These are phyloP conservation scores for Nissolia schottii DNA, from an alignment of 306 rosid genomes.

Conservation along the genomic window DNA sequence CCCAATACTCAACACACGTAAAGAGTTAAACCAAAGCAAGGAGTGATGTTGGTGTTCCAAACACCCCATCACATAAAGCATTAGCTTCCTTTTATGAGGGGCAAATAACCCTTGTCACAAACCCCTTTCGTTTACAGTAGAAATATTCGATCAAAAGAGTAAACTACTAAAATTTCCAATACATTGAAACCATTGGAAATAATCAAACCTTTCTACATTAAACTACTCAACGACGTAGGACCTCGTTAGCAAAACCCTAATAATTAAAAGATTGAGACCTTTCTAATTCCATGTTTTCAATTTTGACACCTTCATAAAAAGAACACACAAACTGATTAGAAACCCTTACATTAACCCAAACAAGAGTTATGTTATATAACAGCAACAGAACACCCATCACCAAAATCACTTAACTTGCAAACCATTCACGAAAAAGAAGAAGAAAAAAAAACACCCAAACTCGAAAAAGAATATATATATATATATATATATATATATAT, in stretches of 20 bases:
- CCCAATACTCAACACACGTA: neutral
- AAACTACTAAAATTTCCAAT: too few species aligned
- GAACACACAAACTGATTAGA: neutral
- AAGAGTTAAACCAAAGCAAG: neutral
- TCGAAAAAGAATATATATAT: too few species aligned
- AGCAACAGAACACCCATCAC: neutral
- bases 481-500: too few species aligned
- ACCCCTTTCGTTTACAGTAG: neutral
- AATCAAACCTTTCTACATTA: too few species aligned
- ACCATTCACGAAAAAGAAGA: neutral
- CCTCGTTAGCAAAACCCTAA: too few species aligned
- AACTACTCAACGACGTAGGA: too few species aligned
- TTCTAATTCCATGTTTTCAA: neutral
- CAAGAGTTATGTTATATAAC: neutral
- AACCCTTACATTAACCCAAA: neutral
- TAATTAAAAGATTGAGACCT: neutral
- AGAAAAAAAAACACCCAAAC: too few species aligned
- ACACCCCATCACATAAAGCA: neutral
- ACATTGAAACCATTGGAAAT: too few species aligned
- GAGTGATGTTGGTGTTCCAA: neutral
- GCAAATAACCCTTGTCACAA: neutral
- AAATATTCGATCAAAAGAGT: too few species aligned
- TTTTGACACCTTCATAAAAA: neutral
- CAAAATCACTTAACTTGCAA: neutral
- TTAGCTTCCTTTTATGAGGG: neutral